phyloP scores from a whole-genome alignment of 2,329 filamentous ascomycete species.

The Phaeosphaeria sp. region DNA sequence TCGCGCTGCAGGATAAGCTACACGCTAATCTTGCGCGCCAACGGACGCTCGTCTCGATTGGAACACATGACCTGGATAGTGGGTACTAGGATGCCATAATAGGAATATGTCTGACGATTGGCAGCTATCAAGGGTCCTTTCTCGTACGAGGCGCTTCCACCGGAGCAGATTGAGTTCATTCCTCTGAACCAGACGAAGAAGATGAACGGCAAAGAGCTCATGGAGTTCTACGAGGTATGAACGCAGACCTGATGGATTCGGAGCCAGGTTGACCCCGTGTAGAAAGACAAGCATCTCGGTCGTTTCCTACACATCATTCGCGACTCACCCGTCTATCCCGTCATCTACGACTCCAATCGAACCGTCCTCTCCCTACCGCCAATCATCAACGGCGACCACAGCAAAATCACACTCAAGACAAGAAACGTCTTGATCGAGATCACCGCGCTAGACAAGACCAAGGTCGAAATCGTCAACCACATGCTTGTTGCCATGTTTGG shows the following conservation, averaged over 20 bases:
- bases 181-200: slow-evolving; percentile 91
- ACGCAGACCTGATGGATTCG: neutral
- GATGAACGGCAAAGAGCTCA: slow-evolving; percentile 87
- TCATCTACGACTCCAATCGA: slow-evolving; percentile 89
- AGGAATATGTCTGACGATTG: slow-evolving; percentile 20
- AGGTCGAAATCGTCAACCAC: slow-evolving; percentile 93
- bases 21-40: slow-evolving; percentile 95
- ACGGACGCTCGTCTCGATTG: slow-evolving; percentile 92
- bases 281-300: slow-evolving; percentile 90
- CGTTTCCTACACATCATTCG: slow-evolving; percentile 93
- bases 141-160: slow-evolving; percentile 90
- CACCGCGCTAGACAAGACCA: slow-evolving; percentile 93
- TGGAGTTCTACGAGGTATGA: slow-evolving; percentile 82
- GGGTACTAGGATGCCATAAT: slow-evolving; percentile 9
- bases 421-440: slow-evolving; percentile 97
- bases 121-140: slow-evolving; percentile 83
- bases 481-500: slow-evolving; percentile 99
- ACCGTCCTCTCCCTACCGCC: slow-evolving; percentile 92
- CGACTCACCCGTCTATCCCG: slow-evolving; percentile 92
- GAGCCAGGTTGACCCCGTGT: slow-evolving; percentile 23
- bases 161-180: slow-evolving; percentile 89
- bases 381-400: slow-evolving; percentile 97
- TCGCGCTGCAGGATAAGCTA: slow-evolving; percentile 94
- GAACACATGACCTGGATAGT: slow-evolving; percentile 93
- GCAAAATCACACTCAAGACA: slow-evolving; percentile 91